A percentile compares a stretch with the other conserved stretches of the same genome.
Conservation (phyloP, 2,329 filamentous ascomycete genomes). For the Talaromyces marneffei region DNA sequence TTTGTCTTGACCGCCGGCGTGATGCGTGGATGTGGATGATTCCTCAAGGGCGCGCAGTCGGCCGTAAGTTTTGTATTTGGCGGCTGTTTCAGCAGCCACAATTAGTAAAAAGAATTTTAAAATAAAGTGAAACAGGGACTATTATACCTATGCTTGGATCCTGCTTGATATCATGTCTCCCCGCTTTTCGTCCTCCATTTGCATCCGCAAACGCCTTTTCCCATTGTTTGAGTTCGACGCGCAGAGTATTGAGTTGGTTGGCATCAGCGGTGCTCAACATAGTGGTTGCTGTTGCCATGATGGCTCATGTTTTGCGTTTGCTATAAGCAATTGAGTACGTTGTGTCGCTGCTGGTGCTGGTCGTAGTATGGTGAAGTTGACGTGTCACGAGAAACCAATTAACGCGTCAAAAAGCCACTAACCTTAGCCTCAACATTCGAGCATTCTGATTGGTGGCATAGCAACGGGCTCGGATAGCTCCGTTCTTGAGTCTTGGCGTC, state of each 20-base stretch:
- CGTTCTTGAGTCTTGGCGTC: not conserved
- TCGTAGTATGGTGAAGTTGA: not conserved
- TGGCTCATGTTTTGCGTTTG: not conserved
- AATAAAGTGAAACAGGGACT: not conserved
- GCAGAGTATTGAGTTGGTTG: slow-evolving; percentile 29
- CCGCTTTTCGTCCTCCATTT: slow-evolving; percentile 41
- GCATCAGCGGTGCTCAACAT: slow-evolving; percentile 24
- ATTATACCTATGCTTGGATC: slow-evolving; percentile 41
- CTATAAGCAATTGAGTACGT: not conserved
- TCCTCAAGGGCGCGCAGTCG: slow-evolving; percentile 35
- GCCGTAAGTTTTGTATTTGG: slow-evolving; percentile 46
- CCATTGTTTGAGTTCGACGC: slow-evolving; percentile 44
- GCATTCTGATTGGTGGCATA: not conserved
- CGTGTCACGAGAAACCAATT: slow-evolving; percentile 1
- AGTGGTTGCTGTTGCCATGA: slow-evolving; percentile 14
- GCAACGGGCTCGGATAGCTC: too few relatives aligned
- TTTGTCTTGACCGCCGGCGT: slow-evolving; percentile 17
- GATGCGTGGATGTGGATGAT: slow-evolving; percentile 17
- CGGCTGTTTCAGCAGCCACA: slow-evolving; percentile 24
- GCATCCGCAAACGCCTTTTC: slow-evolving; percentile 41
- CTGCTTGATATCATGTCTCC: slow-evolving; percentile 44
- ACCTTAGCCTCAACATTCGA: not conserved
- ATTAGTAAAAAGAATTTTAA: not conserved
- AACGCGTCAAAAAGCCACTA: slow-evolving; percentile 2
- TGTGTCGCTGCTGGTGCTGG: not conserved